phyloP scores from a whole-genome alignment of 306 rosid species.

The Begonia loranthoides region DNA sequence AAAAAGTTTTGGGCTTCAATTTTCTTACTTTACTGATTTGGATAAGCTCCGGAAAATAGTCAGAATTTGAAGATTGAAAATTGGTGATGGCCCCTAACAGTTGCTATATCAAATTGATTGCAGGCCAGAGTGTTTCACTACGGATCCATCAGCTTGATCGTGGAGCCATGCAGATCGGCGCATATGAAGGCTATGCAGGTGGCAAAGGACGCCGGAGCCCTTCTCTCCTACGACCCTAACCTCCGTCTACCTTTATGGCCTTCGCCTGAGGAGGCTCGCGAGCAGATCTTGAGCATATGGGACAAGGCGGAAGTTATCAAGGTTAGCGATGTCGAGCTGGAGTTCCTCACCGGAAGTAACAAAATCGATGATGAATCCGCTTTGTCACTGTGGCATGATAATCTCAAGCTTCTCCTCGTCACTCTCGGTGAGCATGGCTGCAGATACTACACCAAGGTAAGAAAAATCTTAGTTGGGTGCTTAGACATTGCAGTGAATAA shows the following conservation, averaged over 20 bases:
- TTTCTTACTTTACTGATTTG: too few species aligned
- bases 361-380: conserved; percentile 71
- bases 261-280: conserved; percentile 58
- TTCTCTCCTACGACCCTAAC: conserved; percentile 88
- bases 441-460: conserved; percentile 88
- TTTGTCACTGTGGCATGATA: conserved; percentile 64
- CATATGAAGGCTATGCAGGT: conserved; percentile 82
- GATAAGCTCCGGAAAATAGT: too few species aligned
- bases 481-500: too few species aligned
- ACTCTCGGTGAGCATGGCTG: conserved; percentile 93
- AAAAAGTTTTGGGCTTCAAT: too few species aligned
- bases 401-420: conserved; percentile 84
- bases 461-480: too few species aligned
- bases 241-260: conserved; percentile 74
- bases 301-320: conserved; percentile 80
- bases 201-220: conserved; percentile 81
- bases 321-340: conserved; percentile 79
- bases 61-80: too few species aligned
- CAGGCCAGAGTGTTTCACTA: conserved; percentile 86
- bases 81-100: neutral
- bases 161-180: conserved; percentile 96
- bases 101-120: neutral
- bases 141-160: conserved; percentile 92
- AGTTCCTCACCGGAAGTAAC: conserved; percentile 61
- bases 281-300: conserved; percentile 84